A percentile compares a stretch with the other conserved stretches of the same genome.
These are phyloP conservation scores for Pistacia atlantica DNA, from an alignment of 345 rosid genomes.

Conservation along the genomic window DNA sequence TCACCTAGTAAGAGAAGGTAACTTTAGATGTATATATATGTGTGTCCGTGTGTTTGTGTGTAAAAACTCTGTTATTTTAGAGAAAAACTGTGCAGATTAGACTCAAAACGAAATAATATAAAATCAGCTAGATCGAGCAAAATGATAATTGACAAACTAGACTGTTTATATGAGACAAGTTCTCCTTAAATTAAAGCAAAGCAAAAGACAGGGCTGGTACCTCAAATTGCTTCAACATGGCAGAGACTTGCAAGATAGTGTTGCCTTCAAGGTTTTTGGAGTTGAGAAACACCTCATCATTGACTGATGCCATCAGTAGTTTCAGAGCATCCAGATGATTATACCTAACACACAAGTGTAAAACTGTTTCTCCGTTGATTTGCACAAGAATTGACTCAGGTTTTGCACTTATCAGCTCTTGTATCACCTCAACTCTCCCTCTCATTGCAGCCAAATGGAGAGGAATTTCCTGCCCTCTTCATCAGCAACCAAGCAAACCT, in stretches of 20 bases:
- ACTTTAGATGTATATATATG: too few relatives aligned
- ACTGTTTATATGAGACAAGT: too few relatives aligned
- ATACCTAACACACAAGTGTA: constrained; percentile 29
- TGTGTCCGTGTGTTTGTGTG: too few relatives aligned
- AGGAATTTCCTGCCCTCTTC: constrained; percentile 30
- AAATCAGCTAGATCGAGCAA: too few relatives aligned
- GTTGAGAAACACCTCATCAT: constrained; percentile 18
- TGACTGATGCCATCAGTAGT: constrained; percentile 15
- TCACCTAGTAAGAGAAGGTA: too few relatives aligned
- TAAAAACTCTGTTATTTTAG: too few relatives aligned
- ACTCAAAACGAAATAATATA: too few relatives aligned
- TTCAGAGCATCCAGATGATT: constrained; percentile 28
- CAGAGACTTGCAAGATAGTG: constrained; percentile 29
- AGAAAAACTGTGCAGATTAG: too few relatives aligned
- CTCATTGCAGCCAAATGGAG: constrained; percentile 29
- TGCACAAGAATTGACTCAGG: constrained; percentile 1
- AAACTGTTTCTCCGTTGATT: constrained; percentile 22
- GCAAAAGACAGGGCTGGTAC: background rate
- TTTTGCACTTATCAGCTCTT: background rate
- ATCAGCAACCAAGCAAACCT: constrained; percentile 6
- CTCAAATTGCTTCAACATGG: constrained; percentile 29
- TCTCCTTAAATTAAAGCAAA: too few relatives aligned
- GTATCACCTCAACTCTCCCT: constrained; percentile 23
- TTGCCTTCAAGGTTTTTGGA: constrained; percentile 26
- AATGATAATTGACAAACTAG: too few relatives aligned